phyloP scores from a whole-genome alignment of 1,284 basidiomycete genomes.

The Ceratobasidium sp. region DNA sequence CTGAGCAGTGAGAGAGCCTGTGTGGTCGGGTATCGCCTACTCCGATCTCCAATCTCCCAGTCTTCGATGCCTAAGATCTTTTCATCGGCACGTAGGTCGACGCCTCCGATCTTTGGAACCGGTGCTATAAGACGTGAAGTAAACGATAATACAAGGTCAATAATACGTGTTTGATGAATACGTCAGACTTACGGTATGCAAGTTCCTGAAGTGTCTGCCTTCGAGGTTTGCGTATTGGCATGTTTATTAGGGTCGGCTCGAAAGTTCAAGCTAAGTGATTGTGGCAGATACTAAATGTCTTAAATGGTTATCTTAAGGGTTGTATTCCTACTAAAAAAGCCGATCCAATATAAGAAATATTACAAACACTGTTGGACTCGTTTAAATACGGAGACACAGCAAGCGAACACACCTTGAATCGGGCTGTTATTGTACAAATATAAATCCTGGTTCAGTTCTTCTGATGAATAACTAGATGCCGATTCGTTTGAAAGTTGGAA shows the following conservation, averaged over 20 bases:
- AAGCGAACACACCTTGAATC: not conserved
- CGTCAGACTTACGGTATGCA: slow-evolving; percentile 31
- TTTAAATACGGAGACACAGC: not conserved
- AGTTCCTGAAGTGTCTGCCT: slow-evolving; percentile 36
- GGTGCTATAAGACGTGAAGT: slow-evolving; percentile 4
- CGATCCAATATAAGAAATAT: slow-evolving; percentile 6
- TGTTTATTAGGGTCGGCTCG: not conserved
- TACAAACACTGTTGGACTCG: not conserved
- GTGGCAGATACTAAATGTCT: slow-evolving; percentile 1
- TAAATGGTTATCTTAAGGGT: not conserved
- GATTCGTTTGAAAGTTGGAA: not conserved
- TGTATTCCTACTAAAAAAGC: not conserved
- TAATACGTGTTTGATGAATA: not conserved
- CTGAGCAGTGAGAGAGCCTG: slow-evolving; percentile 23
- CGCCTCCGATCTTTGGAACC: slow-evolving; percentile 31
- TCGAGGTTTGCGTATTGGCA: slow-evolving; percentile 37
- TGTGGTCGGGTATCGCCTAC: slow-evolving; percentile 24
- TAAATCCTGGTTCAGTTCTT: not conserved
- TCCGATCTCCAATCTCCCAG: slow-evolving; percentile 35
- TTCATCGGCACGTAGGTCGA: slow-evolving; percentile 37
- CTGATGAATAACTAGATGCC: not conserved
- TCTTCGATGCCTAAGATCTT: slow-evolving; percentile 22
- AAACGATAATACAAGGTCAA: not conserved
- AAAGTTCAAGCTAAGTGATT: not conserved
- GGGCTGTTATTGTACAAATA: slow-evolving; percentile 5